Conservation (phyloP, 2,329 filamentous ascomycete genomes). For the Xenosphaeropsis pyriputrescens region DNA sequence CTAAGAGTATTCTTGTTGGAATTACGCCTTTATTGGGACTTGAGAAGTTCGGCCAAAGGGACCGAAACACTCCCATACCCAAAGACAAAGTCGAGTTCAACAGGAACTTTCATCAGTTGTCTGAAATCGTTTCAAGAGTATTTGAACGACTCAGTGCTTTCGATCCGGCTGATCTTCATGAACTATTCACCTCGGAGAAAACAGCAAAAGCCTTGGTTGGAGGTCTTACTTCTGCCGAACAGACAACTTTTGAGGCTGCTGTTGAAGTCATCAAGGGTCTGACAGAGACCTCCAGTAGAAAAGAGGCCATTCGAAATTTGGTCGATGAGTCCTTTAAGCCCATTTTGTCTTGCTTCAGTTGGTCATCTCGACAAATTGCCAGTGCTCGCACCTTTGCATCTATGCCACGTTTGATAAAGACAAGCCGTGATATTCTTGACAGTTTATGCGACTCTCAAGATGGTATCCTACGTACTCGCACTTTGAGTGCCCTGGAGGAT, state of each 20-base stretch:
- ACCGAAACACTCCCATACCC: constrained; percentile 18
- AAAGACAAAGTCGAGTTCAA: constrained; percentile 64
- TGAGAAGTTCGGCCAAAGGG: constrained; percentile 44
- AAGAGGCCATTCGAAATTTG: constrained; percentile 32
- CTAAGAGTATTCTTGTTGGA: constrained; percentile 47
- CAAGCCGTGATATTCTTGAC: constrained; percentile 39
- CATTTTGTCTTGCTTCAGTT: constrained; percentile 28
- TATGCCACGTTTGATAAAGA: constrained; percentile 40
- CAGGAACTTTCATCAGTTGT: constrained; percentile 46
- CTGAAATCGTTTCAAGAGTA: constrained; percentile 52
- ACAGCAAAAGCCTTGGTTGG: constrained; percentile 64
- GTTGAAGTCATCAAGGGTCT: constrained; percentile 73
- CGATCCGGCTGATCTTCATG: constrained; percentile 48
- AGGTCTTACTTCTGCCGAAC: constrained; percentile 67
- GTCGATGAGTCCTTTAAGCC: constrained; percentile 28
- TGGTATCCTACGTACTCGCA: constrained; percentile 26
- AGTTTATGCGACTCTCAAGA: constrained; percentile 39
- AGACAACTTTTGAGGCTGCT: constrained; percentile 64
- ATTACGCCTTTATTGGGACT: constrained; percentile 55
- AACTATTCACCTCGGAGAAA: constrained; percentile 51
- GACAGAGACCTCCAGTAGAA: constrained; percentile 46
- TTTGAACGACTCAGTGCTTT: constrained; percentile 73
- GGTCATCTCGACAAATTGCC: constrained; percentile 26
- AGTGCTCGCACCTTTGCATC: constrained; percentile 35
- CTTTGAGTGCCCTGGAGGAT: constrained; percentile 10